phyloP scores from a whole-genome alignment of 2,329 filamentous ascomycete genomes.

The Fusarium brachygibbosum region DNA sequence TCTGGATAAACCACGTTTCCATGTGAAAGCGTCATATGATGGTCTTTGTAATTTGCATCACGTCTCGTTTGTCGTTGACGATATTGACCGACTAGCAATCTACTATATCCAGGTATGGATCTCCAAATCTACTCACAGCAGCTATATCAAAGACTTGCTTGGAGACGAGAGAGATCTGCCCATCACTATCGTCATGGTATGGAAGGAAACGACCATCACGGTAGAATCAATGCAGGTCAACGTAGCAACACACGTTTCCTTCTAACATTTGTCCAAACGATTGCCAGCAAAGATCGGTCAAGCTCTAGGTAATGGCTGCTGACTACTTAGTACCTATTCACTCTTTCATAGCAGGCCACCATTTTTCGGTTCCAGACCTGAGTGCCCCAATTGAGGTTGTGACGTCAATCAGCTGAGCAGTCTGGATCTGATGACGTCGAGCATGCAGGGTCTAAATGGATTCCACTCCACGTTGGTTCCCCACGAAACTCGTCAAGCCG shows the following conservation, averaged over 20 bases:
- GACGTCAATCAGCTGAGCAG: conserved; percentile 45
- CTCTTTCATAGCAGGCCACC: not conserved
- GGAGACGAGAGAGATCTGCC: not conserved
- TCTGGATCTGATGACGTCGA: conserved; percentile 45
- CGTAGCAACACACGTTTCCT: conserved; percentile 33
- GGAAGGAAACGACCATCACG: conserved; percentile 4
- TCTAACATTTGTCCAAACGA: conserved; percentile 22
- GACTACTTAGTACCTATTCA: not conserved
- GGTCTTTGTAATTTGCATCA: not conserved
- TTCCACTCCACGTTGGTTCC: conserved; percentile 17
- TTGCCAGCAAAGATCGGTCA: conserved; percentile 4
- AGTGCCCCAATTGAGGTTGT: conserved; percentile 14
- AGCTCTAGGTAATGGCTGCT: not conserved
- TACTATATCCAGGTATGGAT: not conserved
- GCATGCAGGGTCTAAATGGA: conserved; percentile 43
- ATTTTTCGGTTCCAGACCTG: conserved; percentile 4
- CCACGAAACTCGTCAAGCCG: conserved; percentile 31
- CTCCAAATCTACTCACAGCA: not conserved
- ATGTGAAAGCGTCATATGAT: conserved; percentile 21
- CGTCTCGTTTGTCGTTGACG: not conserved
- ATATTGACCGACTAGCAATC: not conserved
- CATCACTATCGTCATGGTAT: conserved; percentile 26
- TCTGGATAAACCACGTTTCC: not conserved
- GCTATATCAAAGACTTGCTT: not conserved
- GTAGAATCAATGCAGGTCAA: conserved; percentile 12